Percentiles rank a stretch among this genome's conserved stretches.
Evolutionary conservation across 2,329 filamentous ascomycete genomes (phyloP).

Genomic region (Furcasterigmium furcatum): DNA sequence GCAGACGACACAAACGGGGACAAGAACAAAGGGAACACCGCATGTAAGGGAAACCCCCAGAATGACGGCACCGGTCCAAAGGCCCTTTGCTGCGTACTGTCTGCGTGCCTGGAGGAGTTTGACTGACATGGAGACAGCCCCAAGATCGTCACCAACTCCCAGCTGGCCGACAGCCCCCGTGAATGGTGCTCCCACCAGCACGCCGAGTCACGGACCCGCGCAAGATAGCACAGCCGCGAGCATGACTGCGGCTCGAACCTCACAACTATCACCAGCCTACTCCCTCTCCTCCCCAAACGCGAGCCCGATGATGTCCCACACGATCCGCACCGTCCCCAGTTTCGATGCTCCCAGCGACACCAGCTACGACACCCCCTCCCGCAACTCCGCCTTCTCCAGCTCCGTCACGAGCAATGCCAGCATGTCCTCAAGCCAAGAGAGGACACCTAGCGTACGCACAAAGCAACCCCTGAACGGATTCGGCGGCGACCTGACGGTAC

Average conservation of each 20-base stretch:
- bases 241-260: constrained; percentile 28
- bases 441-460: constrained; percentile 29
- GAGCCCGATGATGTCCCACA: constrained; percentile 34
- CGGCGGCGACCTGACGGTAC: constrained; percentile 4
- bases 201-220: constrained; percentile 30
- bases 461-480: constrained; percentile 22
- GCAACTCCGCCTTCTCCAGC: constrained; percentile 52
- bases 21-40: constrained; percentile 1
- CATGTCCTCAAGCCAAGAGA: constrained; percentile 28
- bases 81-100: background rate
- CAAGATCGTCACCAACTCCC: constrained; percentile 13
- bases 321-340: constrained; percentile 56
- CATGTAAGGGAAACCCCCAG: background rate
- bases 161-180: constrained; percentile 6
- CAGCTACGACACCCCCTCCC: constrained; percentile 31
- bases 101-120: too few relatives aligned
- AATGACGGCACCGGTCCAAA: background rate
- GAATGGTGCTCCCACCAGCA: constrained; percentile 19
- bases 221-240: constrained; percentile 35
- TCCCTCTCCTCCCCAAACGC: constrained; percentile 14
- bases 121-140: constrained; percentile 17
- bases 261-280: constrained; percentile 21
- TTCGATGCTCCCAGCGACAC: constrained; percentile 46
- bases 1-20: background rate
- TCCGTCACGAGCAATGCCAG: constrained; percentile 53